Conservation (phyloP, 2,329 filamentous ascomycete genomes). For the Leptoxyphium fumago region DNA sequence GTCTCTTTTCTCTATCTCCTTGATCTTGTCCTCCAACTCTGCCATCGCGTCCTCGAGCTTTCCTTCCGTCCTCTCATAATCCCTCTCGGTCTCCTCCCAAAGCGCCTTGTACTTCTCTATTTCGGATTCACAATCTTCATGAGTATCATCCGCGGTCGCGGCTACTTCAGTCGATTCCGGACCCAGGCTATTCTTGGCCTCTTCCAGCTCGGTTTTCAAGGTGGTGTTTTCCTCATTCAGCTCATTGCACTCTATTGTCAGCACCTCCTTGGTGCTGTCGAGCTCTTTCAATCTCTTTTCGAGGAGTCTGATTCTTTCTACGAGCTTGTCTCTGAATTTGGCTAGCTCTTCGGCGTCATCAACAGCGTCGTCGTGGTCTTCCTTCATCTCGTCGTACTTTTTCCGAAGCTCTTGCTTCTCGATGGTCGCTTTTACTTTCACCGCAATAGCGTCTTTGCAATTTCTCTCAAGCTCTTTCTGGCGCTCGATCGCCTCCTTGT, state of each 20-base stretch:
- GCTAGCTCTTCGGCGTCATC: too few relatives aligned
- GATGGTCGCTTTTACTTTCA: not conserved
- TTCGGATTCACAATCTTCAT: too few relatives aligned
- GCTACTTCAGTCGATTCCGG: too few relatives aligned
- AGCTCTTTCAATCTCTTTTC: not conserved
- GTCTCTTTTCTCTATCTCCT: not conserved
- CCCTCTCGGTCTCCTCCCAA: not conserved
- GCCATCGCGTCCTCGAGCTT: not conserved
- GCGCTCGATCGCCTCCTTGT: not conserved
- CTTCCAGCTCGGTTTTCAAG: not conserved
- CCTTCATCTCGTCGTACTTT: not conserved
- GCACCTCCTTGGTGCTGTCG: not conserved
- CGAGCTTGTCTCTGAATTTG: too few relatives aligned
- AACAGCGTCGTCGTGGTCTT: not conserved
- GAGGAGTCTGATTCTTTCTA: too few relatives aligned
- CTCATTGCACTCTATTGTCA: not conserved
- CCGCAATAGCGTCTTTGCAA: not conserved
- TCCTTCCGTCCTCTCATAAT: not conserved
- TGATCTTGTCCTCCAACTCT: not conserved
- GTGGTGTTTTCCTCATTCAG: not conserved
- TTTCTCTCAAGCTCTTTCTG: not conserved
- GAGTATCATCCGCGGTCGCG: too few relatives aligned
- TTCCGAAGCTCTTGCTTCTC: not conserved
- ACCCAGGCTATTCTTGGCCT: not conserved
- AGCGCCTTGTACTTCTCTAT: not conserved